Percentiles rank a stretch among this genome's conserved stretches.
These are phyloP conservation scores for Gaeumannomyces tritici DNA, from an alignment of 2,329 filamentous ascomycete genomes.

Conservation along the genomic window DNA sequence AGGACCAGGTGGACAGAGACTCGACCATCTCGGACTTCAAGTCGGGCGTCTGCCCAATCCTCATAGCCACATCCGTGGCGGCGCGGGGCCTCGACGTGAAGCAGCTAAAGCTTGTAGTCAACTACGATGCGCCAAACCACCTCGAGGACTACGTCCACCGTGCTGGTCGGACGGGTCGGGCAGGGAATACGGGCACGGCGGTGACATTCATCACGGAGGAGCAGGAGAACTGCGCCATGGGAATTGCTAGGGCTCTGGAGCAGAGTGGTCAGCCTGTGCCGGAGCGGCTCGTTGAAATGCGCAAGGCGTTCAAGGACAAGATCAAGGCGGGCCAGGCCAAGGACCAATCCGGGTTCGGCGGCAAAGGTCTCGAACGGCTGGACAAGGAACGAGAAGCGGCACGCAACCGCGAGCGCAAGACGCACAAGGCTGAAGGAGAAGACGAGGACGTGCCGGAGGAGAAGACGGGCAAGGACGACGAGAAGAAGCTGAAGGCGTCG, in stretches of 20 bases:
- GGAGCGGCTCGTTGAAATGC: slow-evolving; percentile 55
- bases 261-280: slow-evolving; percentile 83
- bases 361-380: slow-evolving; percentile 84
- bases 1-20: slow-evolving; percentile 87
- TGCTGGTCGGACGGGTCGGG: slow-evolving; percentile 85
- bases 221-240: slow-evolving; percentile 82
- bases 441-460: slow-evolving; percentile 72
- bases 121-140: slow-evolving; percentile 90
- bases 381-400: slow-evolving; percentile 87
- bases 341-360: slow-evolving; percentile 82
- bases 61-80: slow-evolving; percentile 92
- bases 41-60: slow-evolving; percentile 75
- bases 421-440: slow-evolving; percentile 79
- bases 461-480: slow-evolving; percentile 51
- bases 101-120: slow-evolving; percentile 89
- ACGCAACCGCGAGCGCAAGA: slow-evolving; percentile 75
- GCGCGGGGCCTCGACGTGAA: slow-evolving; percentile 94
- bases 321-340: slow-evolving; percentile 90
- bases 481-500: slow-evolving; percentile 60
- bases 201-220: slow-evolving; percentile 90
- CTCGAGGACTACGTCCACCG: slow-evolving; percentile 95
- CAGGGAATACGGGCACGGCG: slow-evolving; percentile 88
- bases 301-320: slow-evolving; percentile 72
- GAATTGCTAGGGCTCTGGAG: slow-evolving; percentile 84
- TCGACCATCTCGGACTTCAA: slow-evolving; percentile 93